Base-by-base conservation (phyloP, 768 basidiomycete genomes). In the Russula brevipes region DNA sequence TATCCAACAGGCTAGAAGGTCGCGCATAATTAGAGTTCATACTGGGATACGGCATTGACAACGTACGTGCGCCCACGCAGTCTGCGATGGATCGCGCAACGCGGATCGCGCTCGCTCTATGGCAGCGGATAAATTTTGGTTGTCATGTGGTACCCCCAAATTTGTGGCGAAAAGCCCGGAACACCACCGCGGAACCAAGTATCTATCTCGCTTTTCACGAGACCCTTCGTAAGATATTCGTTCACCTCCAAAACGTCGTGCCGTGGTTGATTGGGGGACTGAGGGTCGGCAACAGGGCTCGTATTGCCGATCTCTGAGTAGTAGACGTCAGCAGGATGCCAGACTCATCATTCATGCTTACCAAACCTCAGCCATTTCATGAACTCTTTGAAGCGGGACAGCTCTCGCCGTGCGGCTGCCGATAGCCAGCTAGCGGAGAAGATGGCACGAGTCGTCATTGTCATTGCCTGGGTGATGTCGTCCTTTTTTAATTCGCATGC, bases 221-320 rank as follows among this genome's bases (percentile, higher is more conserved):
- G 80, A 53, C 90, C 88, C 47, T 82, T 83, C 68, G 82, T 83
- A 69, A 93, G 78, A 72, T 93, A 93, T 67, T 85, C 82, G 72
- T 89, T 89, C 56, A 89, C 90, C 78, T 91, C 88, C 56, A 91
- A 77, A 64, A 87, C 80, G 73, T 93, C 91, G 70, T 90, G 84
- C 60, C 84, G 81, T 39, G 82, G 75, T 54, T 79, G 76, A 41
- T 66, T 68, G 59, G 75, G 73, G 64, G 76, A 68, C 52, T 76
- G 80, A 54, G 76, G 73, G 55, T 89, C 88, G 64, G 75, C 77
- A 52, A 78, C 72, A 41, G 82, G 74, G 69, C 83, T 85, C 61
- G 79, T 76, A 60, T 81, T 79, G 60, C 75, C 73, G 53, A 81
- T 82, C 73, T 80, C 81, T 81, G 69, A 63, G 38, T 53, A 66